Conservation (phyloP, 371 early-diverging fungal species). For the Smittium culicis region DNA sequence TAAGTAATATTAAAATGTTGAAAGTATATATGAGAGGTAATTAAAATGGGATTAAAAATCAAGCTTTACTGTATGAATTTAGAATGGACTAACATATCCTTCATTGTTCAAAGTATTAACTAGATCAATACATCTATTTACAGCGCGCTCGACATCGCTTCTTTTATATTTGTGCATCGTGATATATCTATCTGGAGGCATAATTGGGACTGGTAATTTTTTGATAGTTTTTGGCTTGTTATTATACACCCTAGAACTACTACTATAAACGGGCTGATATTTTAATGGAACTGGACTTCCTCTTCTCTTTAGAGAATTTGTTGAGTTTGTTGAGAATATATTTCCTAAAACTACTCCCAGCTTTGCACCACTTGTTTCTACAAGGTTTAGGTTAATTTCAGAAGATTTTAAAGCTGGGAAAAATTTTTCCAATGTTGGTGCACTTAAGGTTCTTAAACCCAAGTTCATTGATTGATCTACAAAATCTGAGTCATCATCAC, state of each 20-base stretch:
- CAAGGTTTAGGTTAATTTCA: slow-evolving; percentile 2
- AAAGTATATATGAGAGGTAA: no score
- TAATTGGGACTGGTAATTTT: slow-evolving; percentile 19
- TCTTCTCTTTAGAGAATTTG: slow-evolving; percentile 1
- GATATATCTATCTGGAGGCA: slow-evolving; percentile 19
- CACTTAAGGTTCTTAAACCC: slow-evolving; percentile 5
- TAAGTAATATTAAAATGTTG: no score
- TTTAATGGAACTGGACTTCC: neutral
- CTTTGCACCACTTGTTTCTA: slow-evolving; percentile 12
- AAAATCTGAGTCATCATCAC: neutral
- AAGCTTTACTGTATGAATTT: no score
- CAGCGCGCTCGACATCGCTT: slow-evolving; percentile 15
- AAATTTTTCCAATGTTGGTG: slow-evolving; percentile 8
- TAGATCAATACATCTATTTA: slow-evolving; percentile 18
- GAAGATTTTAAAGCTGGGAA: slow-evolving; percentile 13
- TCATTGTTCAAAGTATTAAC: slow-evolving; percentile 28
- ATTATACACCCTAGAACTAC: neutral
- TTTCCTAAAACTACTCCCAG: neutral
- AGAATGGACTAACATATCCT: slow-evolving; percentile 28
- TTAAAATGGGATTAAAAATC: no score
- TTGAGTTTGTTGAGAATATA: slow-evolving; percentile 1
- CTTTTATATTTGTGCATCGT: slow-evolving; percentile 27
- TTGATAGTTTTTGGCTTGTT: neutral
- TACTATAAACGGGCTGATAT: neutral
- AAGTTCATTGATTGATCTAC: slow-evolving; percentile 16